Conservation (phyloP, 1,284 basidiomycete species). For the Pascua guehoae region DNA sequence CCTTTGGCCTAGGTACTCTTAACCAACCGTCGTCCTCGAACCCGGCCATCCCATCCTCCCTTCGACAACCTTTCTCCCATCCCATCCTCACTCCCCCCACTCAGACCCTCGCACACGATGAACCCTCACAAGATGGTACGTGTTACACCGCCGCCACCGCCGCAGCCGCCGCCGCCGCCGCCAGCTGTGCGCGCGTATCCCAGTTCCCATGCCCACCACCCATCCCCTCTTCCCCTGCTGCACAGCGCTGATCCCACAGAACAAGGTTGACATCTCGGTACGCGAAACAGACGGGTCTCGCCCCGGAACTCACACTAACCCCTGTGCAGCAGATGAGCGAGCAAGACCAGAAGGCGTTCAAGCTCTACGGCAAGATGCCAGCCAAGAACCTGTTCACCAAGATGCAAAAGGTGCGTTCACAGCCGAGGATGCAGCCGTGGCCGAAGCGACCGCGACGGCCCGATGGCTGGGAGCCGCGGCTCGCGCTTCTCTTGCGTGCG, state of each 20-base stretch:
- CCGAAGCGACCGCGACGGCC: not conserved
- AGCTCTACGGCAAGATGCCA: constrained; percentile 90
- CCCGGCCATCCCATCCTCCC: no score
- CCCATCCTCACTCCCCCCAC: not conserved
- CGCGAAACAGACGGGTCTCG: constrained; percentile 10
- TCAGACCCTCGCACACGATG: constrained; percentile 25
- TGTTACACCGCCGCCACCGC: not conserved
- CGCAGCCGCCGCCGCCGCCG: not conserved
- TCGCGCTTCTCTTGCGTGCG: not conserved
- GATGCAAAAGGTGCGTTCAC: constrained; percentile 76
- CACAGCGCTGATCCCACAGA: constrained; percentile 27
- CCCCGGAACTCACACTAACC: not conserved
- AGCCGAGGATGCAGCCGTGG: not conserved
- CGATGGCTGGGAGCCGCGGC: no score
- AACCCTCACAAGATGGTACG: constrained; percentile 45
- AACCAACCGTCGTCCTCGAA: no score
- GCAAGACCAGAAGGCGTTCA: constrained; percentile 91
- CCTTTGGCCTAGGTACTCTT: no score
- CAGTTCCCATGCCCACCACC: constrained; percentile 11
- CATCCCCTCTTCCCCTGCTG: not conserved
- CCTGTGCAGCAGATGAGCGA: constrained; percentile 68
- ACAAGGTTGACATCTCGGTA: constrained; percentile 49
- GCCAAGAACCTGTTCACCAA: constrained; percentile 87
- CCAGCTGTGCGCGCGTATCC: constrained; percentile 4
- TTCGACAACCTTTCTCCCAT: not conserved